Conservation (phyloP, 768 basidiomycete genomes). For the Leccinellum rugosiceps region DNA sequence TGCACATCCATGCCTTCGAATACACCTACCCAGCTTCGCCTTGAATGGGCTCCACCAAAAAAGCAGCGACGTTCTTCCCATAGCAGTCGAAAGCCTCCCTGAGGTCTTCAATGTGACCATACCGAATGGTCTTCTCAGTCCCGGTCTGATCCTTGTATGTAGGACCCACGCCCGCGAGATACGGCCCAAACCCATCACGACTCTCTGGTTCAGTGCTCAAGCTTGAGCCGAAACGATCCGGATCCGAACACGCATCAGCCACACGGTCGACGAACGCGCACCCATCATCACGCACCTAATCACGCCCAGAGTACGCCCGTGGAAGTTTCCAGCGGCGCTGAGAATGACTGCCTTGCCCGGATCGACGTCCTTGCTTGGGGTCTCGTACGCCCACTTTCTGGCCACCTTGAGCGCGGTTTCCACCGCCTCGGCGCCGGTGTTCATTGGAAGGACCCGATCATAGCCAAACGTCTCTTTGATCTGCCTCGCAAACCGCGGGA, state of each 20-base stretch:
- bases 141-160: constrained; percentile 55
- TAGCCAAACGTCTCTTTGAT: constrained; percentile 84
- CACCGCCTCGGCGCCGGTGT: constrained; percentile 98
- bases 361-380: constrained; percentile 52
- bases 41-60: constrained; percentile 97
- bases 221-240: constrained; percentile 36
- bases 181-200: constrained; percentile 87
- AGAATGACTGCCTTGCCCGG: constrained; percentile 79
- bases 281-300: constrained; percentile 55
- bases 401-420: constrained; percentile 97
- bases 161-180: constrained; percentile 81
- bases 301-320: constrained; percentile 87
- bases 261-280: background rate
- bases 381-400: constrained; percentile 96
- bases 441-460: constrained; percentile 98
- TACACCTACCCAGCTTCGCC: constrained; percentile 90
- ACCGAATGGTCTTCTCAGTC: constrained; percentile 61
- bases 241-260: background rate
- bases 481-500: constrained; percentile 86
- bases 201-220: constrained; percentile 96
- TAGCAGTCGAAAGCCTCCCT: constrained; percentile 74
- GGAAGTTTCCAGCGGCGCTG: constrained; percentile 89
- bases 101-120: constrained; percentile 80
- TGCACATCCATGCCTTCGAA: background rate
- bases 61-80: constrained; percentile 84